A percentile compares a stretch with the other conserved stretches of the same genome.
These are phyloP conservation scores for Diplodia intermedia DNA, from an alignment of 2,329 filamentous ascomycete species.

Conservation along the genomic window DNA sequence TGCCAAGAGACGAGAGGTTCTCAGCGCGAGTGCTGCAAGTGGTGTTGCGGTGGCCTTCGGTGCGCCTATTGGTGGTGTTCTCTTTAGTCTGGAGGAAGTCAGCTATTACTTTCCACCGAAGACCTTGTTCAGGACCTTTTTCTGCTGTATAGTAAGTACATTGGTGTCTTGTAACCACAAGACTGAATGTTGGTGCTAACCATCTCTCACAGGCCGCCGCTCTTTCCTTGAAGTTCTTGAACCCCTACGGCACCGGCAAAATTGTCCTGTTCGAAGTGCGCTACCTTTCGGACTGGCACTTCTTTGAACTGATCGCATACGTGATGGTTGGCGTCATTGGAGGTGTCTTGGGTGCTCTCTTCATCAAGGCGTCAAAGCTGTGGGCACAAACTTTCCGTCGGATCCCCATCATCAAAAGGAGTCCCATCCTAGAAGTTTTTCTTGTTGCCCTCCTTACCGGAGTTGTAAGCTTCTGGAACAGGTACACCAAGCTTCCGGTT, in stretches of 20 bases:
- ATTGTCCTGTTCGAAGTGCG: conserved; percentile 96
- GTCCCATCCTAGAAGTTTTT: conserved; percentile 85
- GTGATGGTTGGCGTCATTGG: conserved; percentile 86
- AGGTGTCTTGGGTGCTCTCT: conserved; percentile 83
- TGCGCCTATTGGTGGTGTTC: conserved; percentile 84
- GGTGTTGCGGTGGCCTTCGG: conserved; percentile 95
- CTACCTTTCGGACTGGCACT: conserved; percentile 89
- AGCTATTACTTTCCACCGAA: conserved; percentile 98
- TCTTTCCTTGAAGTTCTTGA: conserved; percentile 89
- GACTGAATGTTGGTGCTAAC: conserved; percentile 33
- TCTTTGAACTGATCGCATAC: conserved; percentile 87
- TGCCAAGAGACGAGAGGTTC: conserved; percentile 87
- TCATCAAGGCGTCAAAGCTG: conserved; percentile 91
- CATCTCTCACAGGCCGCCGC: conserved; percentile 64
- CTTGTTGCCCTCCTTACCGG: conserved; percentile 87
- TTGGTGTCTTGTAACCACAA: no score
- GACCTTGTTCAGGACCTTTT: conserved; percentile 95
- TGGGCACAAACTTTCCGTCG: conserved; percentile 92
- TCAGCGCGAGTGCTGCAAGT: conserved; percentile 91
- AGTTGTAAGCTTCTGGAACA: conserved; percentile 90
- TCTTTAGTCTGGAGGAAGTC: conserved; percentile 95
- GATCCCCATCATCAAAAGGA: conserved; percentile 78
- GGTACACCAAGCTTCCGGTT: conserved; percentile 85
- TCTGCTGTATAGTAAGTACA: conserved; percentile 83
- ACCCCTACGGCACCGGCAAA: conserved; percentile 94